phyloP scores from a whole-genome alignment of 75 land plant species.

The Picea glauca region DNA sequence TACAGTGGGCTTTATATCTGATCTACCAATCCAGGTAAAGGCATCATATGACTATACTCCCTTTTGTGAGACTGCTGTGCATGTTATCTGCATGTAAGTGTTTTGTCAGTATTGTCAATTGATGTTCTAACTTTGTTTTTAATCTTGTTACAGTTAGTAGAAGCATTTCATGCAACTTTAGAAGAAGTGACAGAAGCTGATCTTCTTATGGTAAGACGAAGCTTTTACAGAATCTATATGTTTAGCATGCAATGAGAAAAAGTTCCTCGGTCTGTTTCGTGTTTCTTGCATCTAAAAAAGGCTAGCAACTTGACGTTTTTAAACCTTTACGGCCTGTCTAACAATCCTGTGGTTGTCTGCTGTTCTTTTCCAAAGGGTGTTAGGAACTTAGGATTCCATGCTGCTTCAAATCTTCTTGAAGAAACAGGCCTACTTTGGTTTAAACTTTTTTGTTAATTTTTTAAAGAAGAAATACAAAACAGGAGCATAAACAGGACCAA shows the following conservation, averaged over 20 bases:
- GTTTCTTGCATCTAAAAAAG: background rate
- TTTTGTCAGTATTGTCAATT: background rate
- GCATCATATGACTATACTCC: background rate
- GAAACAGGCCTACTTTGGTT: too few species aligned
- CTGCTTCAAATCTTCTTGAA: too few species aligned
- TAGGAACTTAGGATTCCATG: too few species aligned
- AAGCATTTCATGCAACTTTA: constrained; percentile 98
- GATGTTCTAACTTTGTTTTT: background rate
- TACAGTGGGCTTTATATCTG: constrained; percentile 98
- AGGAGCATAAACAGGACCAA: too few species aligned
- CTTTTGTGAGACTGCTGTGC: background rate
- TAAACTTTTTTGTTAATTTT: too few species aligned
- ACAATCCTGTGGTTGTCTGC: background rate
- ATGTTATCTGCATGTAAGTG: background rate
- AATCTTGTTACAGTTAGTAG: constrained; percentile 57
- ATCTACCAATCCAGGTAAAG: constrained; percentile 85
- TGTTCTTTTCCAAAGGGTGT: background rate
- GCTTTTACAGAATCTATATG: background rate
- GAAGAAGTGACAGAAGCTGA: constrained; percentile 93
- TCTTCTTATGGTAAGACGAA: constrained; percentile 52
- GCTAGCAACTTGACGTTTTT: background rate
- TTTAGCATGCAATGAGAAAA: background rate
- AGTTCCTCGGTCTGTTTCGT: background rate
- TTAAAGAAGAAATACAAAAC: too few species aligned
- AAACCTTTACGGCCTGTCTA: background rate